Base-by-base conservation (phyloP, 169 alveolate species). In the Cryptosporidium ubiquitum region DNA sequence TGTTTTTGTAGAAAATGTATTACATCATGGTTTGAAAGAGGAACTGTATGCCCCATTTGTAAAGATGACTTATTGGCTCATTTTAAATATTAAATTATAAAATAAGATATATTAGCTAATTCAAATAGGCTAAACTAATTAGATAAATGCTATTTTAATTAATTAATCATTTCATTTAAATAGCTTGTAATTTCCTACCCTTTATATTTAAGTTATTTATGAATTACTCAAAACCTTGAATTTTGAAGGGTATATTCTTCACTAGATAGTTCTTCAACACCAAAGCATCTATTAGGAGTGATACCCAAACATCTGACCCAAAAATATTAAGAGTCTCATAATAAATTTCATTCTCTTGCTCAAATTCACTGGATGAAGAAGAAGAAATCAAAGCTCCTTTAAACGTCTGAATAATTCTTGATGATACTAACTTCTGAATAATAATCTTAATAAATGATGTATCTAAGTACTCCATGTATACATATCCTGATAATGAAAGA, bases 1-100 rank as follows among this genome's bases (percentile, higher is more conserved):
- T 91, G 92, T 71, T 93, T 91, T 79, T 92, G 94, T 69, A 93
- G 71, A 84, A 74, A 69, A 16, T 93, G 95, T 39, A 93, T 93
- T 23, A 74, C 52, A 26, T 64, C 91, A 74, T 93, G 95, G 95
- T 68, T 84, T 29, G 75, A 85, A 35, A 61, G 91, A 84, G 86
- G 93, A 40, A 84, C 93, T 35, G 92, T 69, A n/a, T 93, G 95
- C 44, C 95, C 95, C 4, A 84, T 91, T 37, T 93, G 95, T 60
- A 93, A 93, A 68, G 84, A 85, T 66, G 92, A 93, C 75, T 85
- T 79, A 92, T 75, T 79, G 37, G 74, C 40, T 42, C 89, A 79
- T 31, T 79, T 79, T 79, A 16, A 79, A 20, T 64, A 64, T n/a
- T 26, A 55, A 23, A 2, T 29, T 20, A 70, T 55, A 5, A 73